Conservation (phyloP, 2,329 filamentous ascomycete genomes). For the Aspergillus sclerotialis region DNA sequence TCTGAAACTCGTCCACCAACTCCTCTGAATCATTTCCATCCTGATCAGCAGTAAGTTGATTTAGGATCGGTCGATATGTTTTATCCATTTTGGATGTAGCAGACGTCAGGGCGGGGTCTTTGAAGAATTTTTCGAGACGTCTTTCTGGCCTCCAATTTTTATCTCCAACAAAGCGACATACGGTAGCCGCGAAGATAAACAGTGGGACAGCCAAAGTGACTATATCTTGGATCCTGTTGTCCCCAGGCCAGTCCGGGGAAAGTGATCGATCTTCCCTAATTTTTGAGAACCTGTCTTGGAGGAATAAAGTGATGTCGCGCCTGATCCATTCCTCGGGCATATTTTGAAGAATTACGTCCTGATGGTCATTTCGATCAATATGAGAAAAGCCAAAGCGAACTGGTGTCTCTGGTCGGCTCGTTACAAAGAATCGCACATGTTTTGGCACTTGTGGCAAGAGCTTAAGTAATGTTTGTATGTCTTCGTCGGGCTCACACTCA, state of each 20-base stretch:
- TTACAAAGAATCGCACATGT: background rate
- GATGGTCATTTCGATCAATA: background rate
- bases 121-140: constrained; percentile 8
- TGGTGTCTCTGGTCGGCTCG: background rate
- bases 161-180: constrained; percentile 4
- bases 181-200: constrained; percentile 4
- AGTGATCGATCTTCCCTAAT: constrained; percentile 5
- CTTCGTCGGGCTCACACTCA: background rate
- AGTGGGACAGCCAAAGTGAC: constrained; percentile 1
- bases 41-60: constrained; percentile 8
- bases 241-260: constrained; percentile 3
- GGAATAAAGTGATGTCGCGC: constrained; percentile 13
- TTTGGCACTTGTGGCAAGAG: background rate
- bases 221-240: background rate
- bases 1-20: constrained; percentile 11
- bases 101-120: constrained; percentile 1
- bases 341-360: constrained; percentile 2
- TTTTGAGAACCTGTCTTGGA: constrained; percentile 6
- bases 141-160: constrained; percentile 5
- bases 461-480: background rate
- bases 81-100: constrained; percentile 13
- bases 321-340: constrained; percentile 10
- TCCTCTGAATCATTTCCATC: constrained; percentile 5
- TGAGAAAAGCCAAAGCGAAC: background rate
- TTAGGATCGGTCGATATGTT: constrained; percentile 16